Conservation (phyloP, 331 rosid genomes). For the Pyrus hybrid region DNA sequence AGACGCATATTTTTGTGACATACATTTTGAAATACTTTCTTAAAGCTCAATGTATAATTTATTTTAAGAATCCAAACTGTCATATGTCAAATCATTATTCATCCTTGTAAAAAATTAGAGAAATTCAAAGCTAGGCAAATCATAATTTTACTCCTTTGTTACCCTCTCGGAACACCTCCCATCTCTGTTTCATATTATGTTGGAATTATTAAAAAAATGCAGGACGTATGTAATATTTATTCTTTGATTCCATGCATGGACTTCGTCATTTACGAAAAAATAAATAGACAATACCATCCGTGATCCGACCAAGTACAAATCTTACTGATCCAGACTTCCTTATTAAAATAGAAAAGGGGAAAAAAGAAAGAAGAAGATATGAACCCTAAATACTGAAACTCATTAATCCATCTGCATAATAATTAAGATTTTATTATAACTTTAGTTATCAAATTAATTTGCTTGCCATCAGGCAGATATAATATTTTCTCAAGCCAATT, state of each 20-base stretch:
- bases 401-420: background rate
- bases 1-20: no score
- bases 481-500: background rate
- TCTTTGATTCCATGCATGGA: background rate
- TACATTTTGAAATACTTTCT: no score
- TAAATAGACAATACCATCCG: background rate
- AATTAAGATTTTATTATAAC: background rate
- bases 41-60: no score
- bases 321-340: background rate
- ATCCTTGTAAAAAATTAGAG: no score
- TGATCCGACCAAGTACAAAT: background rate
- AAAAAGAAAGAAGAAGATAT: no score
- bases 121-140: no score
- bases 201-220: background rate
- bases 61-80: no score
- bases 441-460: background rate
- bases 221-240: background rate
- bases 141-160: background rate
- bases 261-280: background rate
- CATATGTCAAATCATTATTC: no score
- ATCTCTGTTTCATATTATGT: no score
- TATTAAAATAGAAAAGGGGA: no score
- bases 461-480: background rate
- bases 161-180: background rate
- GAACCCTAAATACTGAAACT: background rate